Evolutionary conservation across 2,329 filamentous ascomycete genomes (phyloP).

Genomic region (Colletotrichum sp.): DNA sequence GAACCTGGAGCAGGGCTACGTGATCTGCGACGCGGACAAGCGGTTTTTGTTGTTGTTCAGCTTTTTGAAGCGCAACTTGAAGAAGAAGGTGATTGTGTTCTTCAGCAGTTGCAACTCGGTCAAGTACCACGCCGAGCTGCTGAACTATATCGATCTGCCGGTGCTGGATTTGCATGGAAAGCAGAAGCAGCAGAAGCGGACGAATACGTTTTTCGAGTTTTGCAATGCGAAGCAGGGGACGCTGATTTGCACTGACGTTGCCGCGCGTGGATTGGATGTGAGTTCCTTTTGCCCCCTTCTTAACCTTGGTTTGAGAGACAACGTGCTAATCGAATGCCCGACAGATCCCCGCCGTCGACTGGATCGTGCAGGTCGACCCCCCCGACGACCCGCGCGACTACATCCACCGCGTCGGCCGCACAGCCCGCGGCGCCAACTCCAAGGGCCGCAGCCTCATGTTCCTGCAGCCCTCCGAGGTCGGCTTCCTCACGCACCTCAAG

Average conservation of each 20-base stretch:
- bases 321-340: neutral
- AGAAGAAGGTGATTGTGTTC: slow-evolving; percentile 98
- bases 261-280: slow-evolving; percentile 90
- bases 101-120: slow-evolving; percentile 92
- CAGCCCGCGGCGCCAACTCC: slow-evolving; percentile 80
- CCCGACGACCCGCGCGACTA: slow-evolving; percentile 91
- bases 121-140: slow-evolving; percentile 92
- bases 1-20: slow-evolving; percentile 94
- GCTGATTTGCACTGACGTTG: slow-evolving; percentile 95
- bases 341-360: slow-evolving; percentile 70
- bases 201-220: slow-evolving; percentile 98
- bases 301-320: neutral
- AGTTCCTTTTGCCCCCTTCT: too few species aligned
- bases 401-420: slow-evolving; percentile 95
- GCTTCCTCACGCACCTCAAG: slow-evolving; percentile 90
- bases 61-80: slow-evolving; percentile 88
- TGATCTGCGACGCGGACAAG: slow-evolving; percentile 91
- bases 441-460: slow-evolving; percentile 93
- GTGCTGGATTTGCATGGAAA: slow-evolving; percentile 90
- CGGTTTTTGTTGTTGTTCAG: slow-evolving; percentile 93
- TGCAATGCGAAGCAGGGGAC: slow-evolving; percentile 78
- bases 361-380: slow-evolving; percentile 95
- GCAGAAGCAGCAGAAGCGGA: slow-evolving; percentile 99
- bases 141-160: slow-evolving; percentile 96
- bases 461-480: slow-evolving; percentile 88